Percentiles rank a stretch among this genome's conserved stretches.
phyloP scores from a whole-genome alignment of 352 stramenopile species.

The Peronospora belbahrii region DNA sequence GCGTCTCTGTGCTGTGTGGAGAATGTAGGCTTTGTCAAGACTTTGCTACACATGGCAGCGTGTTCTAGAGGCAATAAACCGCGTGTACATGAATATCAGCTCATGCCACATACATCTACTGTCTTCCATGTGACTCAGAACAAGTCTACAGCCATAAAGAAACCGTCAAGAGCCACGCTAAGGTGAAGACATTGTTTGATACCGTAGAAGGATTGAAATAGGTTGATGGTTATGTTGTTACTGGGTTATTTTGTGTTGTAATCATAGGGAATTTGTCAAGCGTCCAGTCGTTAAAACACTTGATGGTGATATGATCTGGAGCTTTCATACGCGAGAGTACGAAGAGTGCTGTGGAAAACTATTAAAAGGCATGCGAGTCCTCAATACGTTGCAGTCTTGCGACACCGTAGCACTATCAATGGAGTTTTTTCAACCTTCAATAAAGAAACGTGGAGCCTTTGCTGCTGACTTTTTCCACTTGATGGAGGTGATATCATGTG shows the following conservation, averaged over 20 bases:
- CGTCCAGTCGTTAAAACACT: conserved; percentile 34
- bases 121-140: not conserved
- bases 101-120: conserved; percentile 20
- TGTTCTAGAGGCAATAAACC: conserved; percentile 6
- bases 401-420: conserved; percentile 54
- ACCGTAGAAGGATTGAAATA: too few species aligned
- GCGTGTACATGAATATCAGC: conserved; percentile 44
- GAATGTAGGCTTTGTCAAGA: conserved; percentile 71
- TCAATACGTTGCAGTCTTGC: conserved; percentile 65
- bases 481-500: conserved; percentile 47
- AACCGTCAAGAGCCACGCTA: conserved; percentile 1
- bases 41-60: conserved; percentile 58
- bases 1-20: conserved; percentile 55
- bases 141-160: conserved; percentile 10
- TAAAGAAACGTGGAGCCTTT: not conserved
- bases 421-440: conserved; percentile 20
- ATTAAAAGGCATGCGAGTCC: conserved; percentile 30
- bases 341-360: conserved; percentile 31
- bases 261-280: conserved; percentile 57
- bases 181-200: conserved; percentile 11
- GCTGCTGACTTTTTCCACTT: conserved; percentile 25
- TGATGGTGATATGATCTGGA: conserved; percentile 45
- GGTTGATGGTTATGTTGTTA: too few species aligned
- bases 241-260: too few species aligned
- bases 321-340: conserved; percentile 46